phyloP scores from a whole-genome alignment of 1,139 yeast species.

The Zygoascus meyerae region DNA sequence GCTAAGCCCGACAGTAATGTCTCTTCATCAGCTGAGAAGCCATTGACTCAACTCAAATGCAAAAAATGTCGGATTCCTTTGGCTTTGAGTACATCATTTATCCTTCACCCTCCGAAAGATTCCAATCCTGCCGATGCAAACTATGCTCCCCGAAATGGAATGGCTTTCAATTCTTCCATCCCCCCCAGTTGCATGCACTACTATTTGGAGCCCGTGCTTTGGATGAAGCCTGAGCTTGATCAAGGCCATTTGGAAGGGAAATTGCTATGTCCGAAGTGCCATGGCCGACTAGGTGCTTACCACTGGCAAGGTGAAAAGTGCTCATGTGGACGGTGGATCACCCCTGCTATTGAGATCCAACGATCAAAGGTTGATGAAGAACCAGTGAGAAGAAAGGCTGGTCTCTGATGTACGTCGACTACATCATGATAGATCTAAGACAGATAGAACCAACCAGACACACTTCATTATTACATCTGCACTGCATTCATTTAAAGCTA shows the following conservation, averaged over 20 bases:
- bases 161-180: constrained; percentile 41
- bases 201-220: constrained; percentile 74
- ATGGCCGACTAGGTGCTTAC: constrained; percentile 69
- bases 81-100: constrained; percentile 25
- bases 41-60: constrained; percentile 27
- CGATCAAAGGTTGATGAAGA: constrained; percentile 74
- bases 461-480: too few species aligned
- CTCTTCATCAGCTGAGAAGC: not conserved
- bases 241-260: constrained; percentile 76
- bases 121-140: constrained; percentile 4
- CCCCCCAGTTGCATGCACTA: constrained; percentile 82
- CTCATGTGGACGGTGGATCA: constrained; percentile 93
- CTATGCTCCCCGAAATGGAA: constrained; percentile 25
- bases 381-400: constrained; percentile 8
- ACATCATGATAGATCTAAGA: too few species aligned
- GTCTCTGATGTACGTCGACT: too few species aligned
- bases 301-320: constrained; percentile 95
- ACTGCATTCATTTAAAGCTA: too few species aligned
- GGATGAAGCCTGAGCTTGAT: constrained; percentile 82
- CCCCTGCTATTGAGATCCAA: constrained; percentile 84
- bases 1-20: not conserved
- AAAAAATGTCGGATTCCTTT: constrained; percentile 31
- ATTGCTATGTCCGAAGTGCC: constrained; percentile 78
- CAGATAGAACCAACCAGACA: too few species aligned
- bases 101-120: constrained; percentile 23